A percentile compares a stretch with the other conserved stretches of the same genome.
phyloP scores from a whole-genome alignment of 371 early-diverging fungal species.

The Actinomortierella ambigua region DNA sequence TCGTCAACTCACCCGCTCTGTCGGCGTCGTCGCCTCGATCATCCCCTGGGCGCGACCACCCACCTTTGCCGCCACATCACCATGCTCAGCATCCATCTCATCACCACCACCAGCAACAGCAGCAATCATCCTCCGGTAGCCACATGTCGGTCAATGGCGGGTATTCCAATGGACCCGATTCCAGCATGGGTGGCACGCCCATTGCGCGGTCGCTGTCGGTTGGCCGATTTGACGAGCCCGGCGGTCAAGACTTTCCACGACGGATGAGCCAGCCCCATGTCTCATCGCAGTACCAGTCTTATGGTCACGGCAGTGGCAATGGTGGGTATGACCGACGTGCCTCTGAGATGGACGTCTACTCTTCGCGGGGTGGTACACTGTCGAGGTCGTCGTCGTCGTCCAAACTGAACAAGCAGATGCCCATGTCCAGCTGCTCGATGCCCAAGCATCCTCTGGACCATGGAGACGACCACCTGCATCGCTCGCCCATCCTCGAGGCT shows the following conservation, averaged over 20 bases:
- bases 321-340: slow-evolving; percentile 25
- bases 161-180: too few species aligned
- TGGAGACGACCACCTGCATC: slow-evolving; percentile 4
- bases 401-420: neutral
- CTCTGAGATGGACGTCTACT: slow-evolving; percentile 21
- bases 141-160: too few species aligned
- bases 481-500: neutral
- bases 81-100: neutral
- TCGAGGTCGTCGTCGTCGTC: slow-evolving; percentile 11
- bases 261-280: slow-evolving; percentile 41
- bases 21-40: slow-evolving; percentile 19
- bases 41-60: slow-evolving; percentile 22
- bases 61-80: neutral
- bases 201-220: too few species aligned
- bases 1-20: slow-evolving; percentile 9
- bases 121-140: neutral
- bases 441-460: slow-evolving; percentile 4
- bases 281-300: slow-evolving; percentile 17
- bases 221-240: slow-evolving; percentile 14
- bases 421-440: neutral
- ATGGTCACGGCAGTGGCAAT: slow-evolving; percentile 10
- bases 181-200: too few species aligned
- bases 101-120: neutral
- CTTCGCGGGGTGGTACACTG: slow-evolving; percentile 13
- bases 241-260: slow-evolving; percentile 10